A percentile compares a stretch with the other conserved stretches of the same genome.
Conservation (phyloP, 2,329 filamentous ascomycete genomes). For the Aspergillus ochraceoroseus region DNA sequence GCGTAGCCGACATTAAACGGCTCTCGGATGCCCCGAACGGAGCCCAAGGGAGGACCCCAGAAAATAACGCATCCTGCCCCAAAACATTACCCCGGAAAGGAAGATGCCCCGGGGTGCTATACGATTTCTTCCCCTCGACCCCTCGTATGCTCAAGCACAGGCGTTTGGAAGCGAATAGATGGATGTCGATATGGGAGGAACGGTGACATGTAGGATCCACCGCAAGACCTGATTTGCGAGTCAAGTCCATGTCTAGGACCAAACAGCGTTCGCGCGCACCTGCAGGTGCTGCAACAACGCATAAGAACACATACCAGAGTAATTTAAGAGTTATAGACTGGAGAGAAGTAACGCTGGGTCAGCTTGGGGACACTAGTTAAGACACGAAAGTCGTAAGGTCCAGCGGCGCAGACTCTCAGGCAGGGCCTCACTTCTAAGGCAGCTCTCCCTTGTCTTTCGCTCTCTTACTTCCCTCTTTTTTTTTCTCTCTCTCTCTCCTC, state of each 20-base stretch:
- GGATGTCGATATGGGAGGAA: constrained; percentile 1
- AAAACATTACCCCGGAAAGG: constrained; percentile 3
- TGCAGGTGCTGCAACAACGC: too few relatives aligned
- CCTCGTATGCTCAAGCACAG: too few relatives aligned
- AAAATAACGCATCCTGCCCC: constrained; percentile 10
- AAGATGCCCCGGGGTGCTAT: too few relatives aligned
- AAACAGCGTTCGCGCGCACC: not conserved
- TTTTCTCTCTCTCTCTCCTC: constrained; percentile 9
- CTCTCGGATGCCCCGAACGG: not conserved
- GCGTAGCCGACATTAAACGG: constrained; percentile 1
- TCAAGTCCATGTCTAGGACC: not conserved
- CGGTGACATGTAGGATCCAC: not conserved
- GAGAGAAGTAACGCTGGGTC: constrained; percentile 12
- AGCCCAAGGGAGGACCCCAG: too few relatives aligned
- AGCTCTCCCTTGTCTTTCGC: not conserved
- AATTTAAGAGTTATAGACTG: too few relatives aligned
- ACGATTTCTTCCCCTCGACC: too few relatives aligned
- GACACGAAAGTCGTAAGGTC: too few relatives aligned
- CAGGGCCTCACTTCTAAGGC: too few relatives aligned
- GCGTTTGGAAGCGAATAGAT: not conserved
- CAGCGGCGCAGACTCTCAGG: too few relatives aligned
- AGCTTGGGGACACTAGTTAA: too few relatives aligned
- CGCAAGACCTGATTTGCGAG: not conserved
- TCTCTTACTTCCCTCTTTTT: constrained; percentile 5
- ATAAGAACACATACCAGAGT: too few relatives aligned